Evolutionary conservation across 768 basidiomycete genomes (phyloP).

Genomic region (Macrolepiota fuliginosa): DNA sequence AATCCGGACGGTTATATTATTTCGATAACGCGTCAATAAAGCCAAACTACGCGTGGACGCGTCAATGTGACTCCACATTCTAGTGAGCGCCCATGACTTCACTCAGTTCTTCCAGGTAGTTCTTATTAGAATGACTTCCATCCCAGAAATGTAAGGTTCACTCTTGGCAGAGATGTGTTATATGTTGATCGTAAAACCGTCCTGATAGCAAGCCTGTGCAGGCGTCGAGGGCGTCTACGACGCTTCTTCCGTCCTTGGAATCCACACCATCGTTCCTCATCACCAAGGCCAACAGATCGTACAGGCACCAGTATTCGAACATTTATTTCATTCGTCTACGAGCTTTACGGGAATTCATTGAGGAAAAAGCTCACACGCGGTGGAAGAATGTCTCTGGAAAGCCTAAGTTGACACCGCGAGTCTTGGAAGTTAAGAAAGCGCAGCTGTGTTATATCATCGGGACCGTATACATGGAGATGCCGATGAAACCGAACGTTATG

Average conservation of each 20-base stretch:
- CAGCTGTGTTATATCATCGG: conserved; percentile 89
- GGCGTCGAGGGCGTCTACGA: conserved; percentile 27
- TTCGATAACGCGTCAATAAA: conserved; percentile 27
- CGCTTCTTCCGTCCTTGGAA: conserved; percentile 31
- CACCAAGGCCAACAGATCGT: conserved; percentile 40
- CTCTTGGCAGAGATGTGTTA: conserved; percentile 11
- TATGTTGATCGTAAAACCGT: neutral
- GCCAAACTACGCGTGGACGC: conserved; percentile 25
- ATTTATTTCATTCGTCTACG: conserved; percentile 52
- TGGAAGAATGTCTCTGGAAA: conserved; percentile 54
- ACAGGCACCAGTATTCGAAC: conserved; percentile 56
- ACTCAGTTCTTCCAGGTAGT: neutral
- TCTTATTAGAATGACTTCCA: neutral
- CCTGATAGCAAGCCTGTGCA: neutral
- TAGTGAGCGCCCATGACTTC: neutral
- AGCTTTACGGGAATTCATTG: conserved; percentile 37
- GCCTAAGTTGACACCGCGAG: conserved; percentile 71
- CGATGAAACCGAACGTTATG: conserved; percentile 96
- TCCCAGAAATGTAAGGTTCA: conserved; percentile 17
- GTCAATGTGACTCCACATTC: neutral
- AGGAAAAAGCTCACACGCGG: conserved; percentile 34
- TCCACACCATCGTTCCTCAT: conserved; percentile 47
- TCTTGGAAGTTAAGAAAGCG: conserved; percentile 84
- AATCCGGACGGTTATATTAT: no score
- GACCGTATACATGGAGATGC: conserved; percentile 99